Percentiles rank a stretch among this genome's conserved stretches.
These are phyloP conservation scores for Nigrospora oryzae DNA, from an alignment of 2,329 filamentous ascomycete genomes.

Conservation along the genomic window DNA sequence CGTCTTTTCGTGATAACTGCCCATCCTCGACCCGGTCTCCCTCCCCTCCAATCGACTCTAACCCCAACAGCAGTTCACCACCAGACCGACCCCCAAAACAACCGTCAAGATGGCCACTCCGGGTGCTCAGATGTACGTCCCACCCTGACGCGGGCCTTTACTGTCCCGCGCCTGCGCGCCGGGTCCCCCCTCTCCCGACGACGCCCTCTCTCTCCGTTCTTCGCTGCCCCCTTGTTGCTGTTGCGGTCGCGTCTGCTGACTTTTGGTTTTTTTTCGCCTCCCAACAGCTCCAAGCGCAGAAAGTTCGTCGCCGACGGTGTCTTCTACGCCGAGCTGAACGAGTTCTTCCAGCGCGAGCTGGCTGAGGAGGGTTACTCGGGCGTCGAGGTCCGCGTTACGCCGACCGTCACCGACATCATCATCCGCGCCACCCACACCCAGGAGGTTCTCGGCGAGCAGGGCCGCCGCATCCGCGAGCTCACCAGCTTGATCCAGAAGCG, in stretches of 20 bases:
- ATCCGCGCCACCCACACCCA: slow-evolving; percentile 99
- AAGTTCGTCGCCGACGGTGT: slow-evolving; percentile 98
- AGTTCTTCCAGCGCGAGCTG: slow-evolving; percentile 99
- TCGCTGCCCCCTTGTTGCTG: too few species aligned
- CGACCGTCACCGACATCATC: slow-evolving; percentile 99
- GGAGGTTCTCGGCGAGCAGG: slow-evolving; percentile 99
- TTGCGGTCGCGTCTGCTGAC: slow-evolving; percentile 7
- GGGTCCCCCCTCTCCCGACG: too few species aligned
- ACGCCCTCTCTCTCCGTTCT: too few species aligned
- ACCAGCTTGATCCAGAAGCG: slow-evolving; percentile 99
- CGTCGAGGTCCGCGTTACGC: slow-evolving; percentile 99
- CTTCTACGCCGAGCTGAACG: slow-evolving; percentile 99
- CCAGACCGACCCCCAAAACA: slow-evolving; percentile 14
- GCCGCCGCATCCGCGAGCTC: slow-evolving; percentile 98
- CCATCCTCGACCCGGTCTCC: slow-evolving; percentile 18
- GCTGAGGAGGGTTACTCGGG: slow-evolving; percentile 99
- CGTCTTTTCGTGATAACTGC: slow-evolving; percentile 6
- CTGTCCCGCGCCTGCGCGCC: too few species aligned
- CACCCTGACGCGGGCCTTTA: neutral
- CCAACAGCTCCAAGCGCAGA: slow-evolving; percentile 74
- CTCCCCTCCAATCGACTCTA: slow-evolving; percentile 27
- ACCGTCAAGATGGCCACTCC: slow-evolving; percentile 50
- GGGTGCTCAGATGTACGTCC: slow-evolving; percentile 54
- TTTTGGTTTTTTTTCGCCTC: slow-evolving; percentile 2
- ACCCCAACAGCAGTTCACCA: slow-evolving; percentile 18